Base-by-base conservation (phyloP, 1,139 yeast species). In the Cylindricascospora bacillispora region DNA sequence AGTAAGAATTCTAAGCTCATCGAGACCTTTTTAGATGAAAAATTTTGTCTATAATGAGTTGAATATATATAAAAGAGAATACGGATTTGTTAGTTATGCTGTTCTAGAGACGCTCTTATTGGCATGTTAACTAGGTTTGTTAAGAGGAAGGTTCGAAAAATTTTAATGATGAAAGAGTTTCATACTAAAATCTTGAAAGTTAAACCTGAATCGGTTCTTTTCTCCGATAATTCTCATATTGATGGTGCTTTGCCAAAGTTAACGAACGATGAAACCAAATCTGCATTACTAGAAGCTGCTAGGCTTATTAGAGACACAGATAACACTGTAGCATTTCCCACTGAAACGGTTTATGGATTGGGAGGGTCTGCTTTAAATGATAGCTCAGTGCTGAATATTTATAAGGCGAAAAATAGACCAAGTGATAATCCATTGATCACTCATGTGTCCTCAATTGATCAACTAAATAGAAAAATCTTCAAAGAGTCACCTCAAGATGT, bases 281-380 rank as follows among this genome's bases (percentile, higher is more conserved):
- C 40, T 5, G 70, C 70, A 36, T 54, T 83, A 2, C 36, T 54
- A 6, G 54, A 60, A 19, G 94, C 93, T 3, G 79, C 86, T 0
- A 39, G 56, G 2, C 62, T 74, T 18, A 55, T 82, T 7, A 55
- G 59, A 12, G 52, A 55, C 3, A 62, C 81, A 0, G 52, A 62
- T 21, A 59, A 71, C 17, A 83, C 76, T 1, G 85, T 89, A 11
- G 97, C 92, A 0, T 86, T 89, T 47, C 98, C 98, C 3, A 83
- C 98, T 0, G 98, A 89, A 50, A 89, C 98, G 0, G 98, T 89
- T 0, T 89, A 89, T 51, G 98, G 98, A 0, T 63, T 89, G 2
- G 98, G 94, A 0, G 98, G 93, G 0, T 77, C 89, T 3, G 82
- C 93, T 0, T 60, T 82, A 34, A 65, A 63, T 33, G 85, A 83